These are phyloP conservation scores for Corymbia calophylla DNA, from an alignment of 441 rosid genomes.

Conservation along the genomic window DNA sequence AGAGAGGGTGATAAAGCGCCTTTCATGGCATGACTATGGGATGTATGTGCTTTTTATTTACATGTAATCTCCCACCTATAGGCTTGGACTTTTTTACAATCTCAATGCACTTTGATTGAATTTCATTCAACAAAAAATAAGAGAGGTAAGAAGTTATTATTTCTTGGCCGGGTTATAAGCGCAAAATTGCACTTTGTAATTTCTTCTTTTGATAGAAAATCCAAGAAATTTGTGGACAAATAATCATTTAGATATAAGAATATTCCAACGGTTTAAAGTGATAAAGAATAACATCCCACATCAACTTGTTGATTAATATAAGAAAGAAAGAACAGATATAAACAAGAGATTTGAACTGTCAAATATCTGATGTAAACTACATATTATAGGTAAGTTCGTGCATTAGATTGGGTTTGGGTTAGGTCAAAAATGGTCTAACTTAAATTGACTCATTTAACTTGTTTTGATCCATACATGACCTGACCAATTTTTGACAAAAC, in stretches of 20 bases:
- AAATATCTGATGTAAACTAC: not conserved
- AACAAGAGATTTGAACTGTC: not conserved
- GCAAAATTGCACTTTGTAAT: not conserved
- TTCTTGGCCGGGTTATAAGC: not conserved
- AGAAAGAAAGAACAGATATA: not conserved
- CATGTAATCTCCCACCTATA: not conserved
- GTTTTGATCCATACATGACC: not conserved
- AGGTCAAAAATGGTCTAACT: rapidly evolving
- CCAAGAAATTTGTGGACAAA: not conserved
- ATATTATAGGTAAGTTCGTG: not conserved
- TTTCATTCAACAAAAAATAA: not conserved
- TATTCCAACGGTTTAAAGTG: not conserved
- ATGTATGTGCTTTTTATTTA: not conserved
- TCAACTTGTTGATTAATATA: not conserved
- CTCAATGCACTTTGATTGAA: not conserved
- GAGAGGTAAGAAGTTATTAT: not conserved
- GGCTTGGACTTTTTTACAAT: not conserved
- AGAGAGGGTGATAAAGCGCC: not conserved
- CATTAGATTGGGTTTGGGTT: not conserved
- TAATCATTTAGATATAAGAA: not conserved
- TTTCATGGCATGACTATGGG: not conserved
- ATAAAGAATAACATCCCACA: not conserved
- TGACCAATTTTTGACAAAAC: not conserved
- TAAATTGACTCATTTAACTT: not conserved
- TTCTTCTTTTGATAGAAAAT: not conserved